A percentile compares a stretch with the other conserved stretches of the same genome.
Conservation (phyloP, 1,139 yeast genomes). For the Diutina sp. region DNA sequence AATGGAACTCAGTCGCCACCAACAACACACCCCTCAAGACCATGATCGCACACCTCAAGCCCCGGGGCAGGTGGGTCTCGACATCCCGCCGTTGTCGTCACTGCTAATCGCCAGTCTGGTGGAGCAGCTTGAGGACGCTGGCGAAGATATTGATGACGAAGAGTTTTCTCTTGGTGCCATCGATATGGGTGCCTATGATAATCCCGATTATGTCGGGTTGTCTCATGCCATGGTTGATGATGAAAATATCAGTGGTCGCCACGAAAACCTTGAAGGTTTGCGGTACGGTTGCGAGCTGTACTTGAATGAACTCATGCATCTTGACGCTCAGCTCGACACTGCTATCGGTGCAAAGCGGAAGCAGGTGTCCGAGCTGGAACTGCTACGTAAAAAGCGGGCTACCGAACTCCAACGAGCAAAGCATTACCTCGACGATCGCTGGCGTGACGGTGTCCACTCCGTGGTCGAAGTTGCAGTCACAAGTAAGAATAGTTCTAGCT, state of each 20-base stretch:
- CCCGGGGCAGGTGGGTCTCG: neutral
- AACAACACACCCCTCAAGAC: neutral
- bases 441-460: constrained; percentile 27
- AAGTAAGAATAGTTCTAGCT: neutral
- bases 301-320: constrained; percentile 9
- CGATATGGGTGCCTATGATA: neutral
- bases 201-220: constrained; percentile 14
- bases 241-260: constrained; percentile 14
- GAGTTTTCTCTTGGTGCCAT: neutral
- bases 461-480: constrained; percentile 23
- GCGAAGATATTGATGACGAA: neutral
- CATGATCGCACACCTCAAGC: neutral
- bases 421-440: constrained; percentile 20
- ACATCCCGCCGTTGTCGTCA: neutral
- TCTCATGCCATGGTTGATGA: constrained; percentile 19
- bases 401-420: constrained; percentile 21
- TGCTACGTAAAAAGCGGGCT: constrained; percentile 21
- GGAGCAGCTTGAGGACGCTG: neutral
- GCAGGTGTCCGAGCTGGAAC: constrained; percentile 17
- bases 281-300: constrained; percentile 11
- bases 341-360: constrained; percentile 16
- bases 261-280: constrained; percentile 12
- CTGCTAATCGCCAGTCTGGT: neutral
- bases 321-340: constrained; percentile 9
- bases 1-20: neutral